phyloP scores from a whole-genome alignment of 768 basidiomycete species.

The Baorangia bicolor region DNA sequence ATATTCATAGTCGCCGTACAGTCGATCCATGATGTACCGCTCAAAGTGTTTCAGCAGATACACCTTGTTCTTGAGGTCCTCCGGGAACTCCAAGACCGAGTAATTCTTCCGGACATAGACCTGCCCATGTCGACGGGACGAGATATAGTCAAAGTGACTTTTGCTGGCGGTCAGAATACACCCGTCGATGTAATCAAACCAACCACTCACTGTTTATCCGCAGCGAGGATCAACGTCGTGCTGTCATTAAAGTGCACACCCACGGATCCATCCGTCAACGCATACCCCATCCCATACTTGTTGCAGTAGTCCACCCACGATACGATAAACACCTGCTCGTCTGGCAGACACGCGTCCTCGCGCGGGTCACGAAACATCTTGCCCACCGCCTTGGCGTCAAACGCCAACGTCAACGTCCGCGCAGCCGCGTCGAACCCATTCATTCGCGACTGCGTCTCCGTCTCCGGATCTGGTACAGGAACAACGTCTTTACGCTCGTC shows the following conservation, averaged over 20 bases:
- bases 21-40: slow-evolving; percentile 86
- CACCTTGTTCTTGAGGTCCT: slow-evolving; percentile 85
- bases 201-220: slow-evolving; percentile 75
- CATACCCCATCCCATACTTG: slow-evolving; percentile 99
- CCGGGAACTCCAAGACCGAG: slow-evolving; percentile 68
- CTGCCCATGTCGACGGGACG: slow-evolving; percentile 61
- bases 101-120: slow-evolving; percentile 73
- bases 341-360: slow-evolving; percentile 50
- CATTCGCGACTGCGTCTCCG: slow-evolving; percentile 32
- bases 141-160: slow-evolving; percentile 85
- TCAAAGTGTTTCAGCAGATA: slow-evolving; percentile 94
- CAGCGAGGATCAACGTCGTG: slow-evolving; percentile 78
- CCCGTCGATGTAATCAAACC: neutral
- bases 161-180: neutral
- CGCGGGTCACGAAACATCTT: slow-evolving; percentile 67
- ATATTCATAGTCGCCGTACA: slow-evolving; percentile 84
- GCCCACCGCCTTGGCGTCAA: slow-evolving; percentile 64
- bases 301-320: slow-evolving; percentile 99
- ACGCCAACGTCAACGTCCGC: slow-evolving; percentile 53
- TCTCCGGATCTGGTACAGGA: slow-evolving; percentile 17
- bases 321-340: slow-evolving; percentile 86
- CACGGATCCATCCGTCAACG: slow-evolving; percentile 90
- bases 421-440: slow-evolving; percentile 70
- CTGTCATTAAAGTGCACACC: slow-evolving; percentile 98
- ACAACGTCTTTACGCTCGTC: slow-evolving; percentile 22